Evolutionary conservation across 2,329 filamentous ascomycete species (phyloP).

Genomic region (Hypoxylon sp.): DNA sequence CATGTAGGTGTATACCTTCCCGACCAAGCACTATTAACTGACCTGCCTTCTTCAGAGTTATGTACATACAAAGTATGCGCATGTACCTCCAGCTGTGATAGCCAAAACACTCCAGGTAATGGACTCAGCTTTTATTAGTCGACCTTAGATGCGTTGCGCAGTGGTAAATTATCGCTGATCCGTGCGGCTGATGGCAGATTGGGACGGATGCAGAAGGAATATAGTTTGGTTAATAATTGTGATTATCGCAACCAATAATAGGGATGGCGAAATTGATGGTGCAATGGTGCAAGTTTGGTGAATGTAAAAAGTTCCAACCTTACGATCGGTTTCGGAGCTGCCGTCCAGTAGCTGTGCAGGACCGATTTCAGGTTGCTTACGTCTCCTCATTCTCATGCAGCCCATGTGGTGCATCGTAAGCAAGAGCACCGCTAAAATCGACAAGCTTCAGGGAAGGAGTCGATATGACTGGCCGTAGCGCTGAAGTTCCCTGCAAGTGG

Average conservation of each 20-base stretch:
- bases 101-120: conserved; percentile 5
- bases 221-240: conserved; percentile 28
- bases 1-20: conserved; percentile 25
- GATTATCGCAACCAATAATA: conserved; percentile 39
- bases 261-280: conserved; percentile 39
- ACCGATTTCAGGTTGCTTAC: conserved; percentile 48
- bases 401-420: conserved; percentile 50
- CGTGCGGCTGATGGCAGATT: conserved; percentile 42
- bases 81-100: not conserved
- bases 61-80: conserved; percentile 15
- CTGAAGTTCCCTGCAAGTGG: conserved; percentile 43
- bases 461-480: conserved; percentile 47
- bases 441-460: conserved; percentile 42
- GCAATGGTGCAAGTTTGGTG: conserved; percentile 36
- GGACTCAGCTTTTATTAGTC: conserved; percentile 23
- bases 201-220: conserved; percentile 16
- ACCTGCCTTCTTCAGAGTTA: conserved; percentile 36
- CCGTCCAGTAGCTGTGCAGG: conserved; percentile 48
- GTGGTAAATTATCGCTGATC: conserved; percentile 25
- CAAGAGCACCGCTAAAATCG: conserved; percentile 43
- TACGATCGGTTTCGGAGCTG: conserved; percentile 48
- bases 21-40: conserved; percentile 21
- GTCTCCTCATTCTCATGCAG: conserved; percentile 40
- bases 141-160: conserved; percentile 6
- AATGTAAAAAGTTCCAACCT: conserved; percentile 35